Evolutionary conservation across 805 yeast species (phyloP), one percentile per base, ranked within the genome.

Genomic region (Saturnispora zaruensis): DNA sequence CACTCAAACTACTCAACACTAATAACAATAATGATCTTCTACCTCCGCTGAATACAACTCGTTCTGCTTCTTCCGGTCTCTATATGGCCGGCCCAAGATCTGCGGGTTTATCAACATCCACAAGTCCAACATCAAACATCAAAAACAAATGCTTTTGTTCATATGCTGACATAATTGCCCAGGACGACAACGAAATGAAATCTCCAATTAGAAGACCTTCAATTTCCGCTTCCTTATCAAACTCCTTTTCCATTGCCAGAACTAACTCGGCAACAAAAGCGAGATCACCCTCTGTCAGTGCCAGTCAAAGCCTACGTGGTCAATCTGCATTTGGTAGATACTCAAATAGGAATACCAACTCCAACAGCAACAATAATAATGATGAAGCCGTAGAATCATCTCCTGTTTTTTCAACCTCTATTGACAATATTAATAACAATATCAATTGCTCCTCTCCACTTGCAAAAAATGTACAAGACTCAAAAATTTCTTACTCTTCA

Each of bases 81-180:
- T 41, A 49, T 21, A 44, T 44, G 11, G 25, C 52, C 4, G 13
- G 42, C 21, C 43, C 41, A 18, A 49, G 52, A 43, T 20, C 41
- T 26, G 28, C 30, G 4, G 33, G 40, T 26, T 20, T 45, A 11
- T 23, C 44, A 18, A 16, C 20, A n/a, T 74, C 77, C 6, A 73
- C 74, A 16, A 66, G 66, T 45, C 60, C 65, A 55, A 25, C 49
- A 26, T 32, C 59, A 30, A 58, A 49, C 18, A 11, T 36, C 13
- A 36, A 36, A 45, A 61, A 59, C 47, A 66, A 62, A 47, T 71
- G 75, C 36, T 86, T 86, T 62, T 83, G 79, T 60, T 82, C 89
- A 2, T 87, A 84, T 64, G 95, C 91, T 3, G 96, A 87, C 58
- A 76, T 87, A 77, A 74, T 84, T 53, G 77, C 72, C 55, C 80